phyloP scores from a whole-genome alignment of 345 rosid genomes.

The Eucalyptus tenuipes region DNA sequence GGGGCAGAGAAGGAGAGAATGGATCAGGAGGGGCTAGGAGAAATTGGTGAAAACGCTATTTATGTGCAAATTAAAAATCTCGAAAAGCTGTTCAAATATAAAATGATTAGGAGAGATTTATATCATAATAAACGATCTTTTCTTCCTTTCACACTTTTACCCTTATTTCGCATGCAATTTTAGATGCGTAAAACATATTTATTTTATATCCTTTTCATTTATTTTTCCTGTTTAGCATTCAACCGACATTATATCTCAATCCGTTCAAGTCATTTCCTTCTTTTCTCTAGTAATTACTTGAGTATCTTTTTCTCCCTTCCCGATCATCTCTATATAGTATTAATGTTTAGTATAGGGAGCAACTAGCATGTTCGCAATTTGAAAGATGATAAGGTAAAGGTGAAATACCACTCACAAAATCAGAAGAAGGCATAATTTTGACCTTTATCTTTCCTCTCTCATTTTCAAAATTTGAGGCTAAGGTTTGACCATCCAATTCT shows the following conservation, averaged over 20 bases:
- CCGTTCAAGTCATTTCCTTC: not conserved
- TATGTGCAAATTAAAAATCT: not conserved
- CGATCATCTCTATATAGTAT: not conserved
- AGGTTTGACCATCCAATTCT: not conserved
- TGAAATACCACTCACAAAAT: not conserved
- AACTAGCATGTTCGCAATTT: rapidly evolving
- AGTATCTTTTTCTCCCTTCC: not conserved
- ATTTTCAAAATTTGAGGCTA: not conserved
- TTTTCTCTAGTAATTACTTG: not conserved
- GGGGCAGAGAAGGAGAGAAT: not conserved
- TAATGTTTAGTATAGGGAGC: not conserved
- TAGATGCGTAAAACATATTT: not conserved
- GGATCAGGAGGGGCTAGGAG: not conserved
- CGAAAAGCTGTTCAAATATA: rapidly evolving
- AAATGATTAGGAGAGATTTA: not conserved
- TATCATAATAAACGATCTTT: not conserved
- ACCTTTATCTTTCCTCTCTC: not conserved
- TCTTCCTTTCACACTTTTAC: not conserved
- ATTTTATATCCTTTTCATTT: not conserved
- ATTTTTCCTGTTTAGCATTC: not conserved
- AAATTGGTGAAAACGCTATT: not conserved
- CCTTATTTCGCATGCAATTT: not conserved
- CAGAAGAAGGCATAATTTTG: not conserved
- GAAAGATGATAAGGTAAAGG: no score
- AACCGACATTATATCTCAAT: not conserved